Evolutionary conservation across 257 asterid species (phyloP), one percentile per base, ranked within the genome.

Genomic region (Prunella vulgaris): DNA sequence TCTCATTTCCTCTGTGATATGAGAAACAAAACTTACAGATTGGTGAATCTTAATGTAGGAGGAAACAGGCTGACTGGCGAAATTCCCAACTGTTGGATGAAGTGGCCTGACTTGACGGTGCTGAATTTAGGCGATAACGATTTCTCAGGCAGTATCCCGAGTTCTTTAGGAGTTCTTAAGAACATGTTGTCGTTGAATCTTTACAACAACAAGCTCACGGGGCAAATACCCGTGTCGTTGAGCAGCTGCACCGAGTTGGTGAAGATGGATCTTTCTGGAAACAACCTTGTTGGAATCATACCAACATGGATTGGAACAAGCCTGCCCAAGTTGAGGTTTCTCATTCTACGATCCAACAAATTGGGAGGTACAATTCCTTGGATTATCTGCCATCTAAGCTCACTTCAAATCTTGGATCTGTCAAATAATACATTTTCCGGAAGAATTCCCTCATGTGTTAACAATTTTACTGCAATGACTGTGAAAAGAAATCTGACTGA

Each of bases 81-180:
- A 64, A 56, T 78, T 24, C 85, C 81, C 0, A 57, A 74, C 33
- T 78, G 83, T 53, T 81, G 61, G 74, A 59, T 72, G 79, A 72
- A 42, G 12, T 77, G 79, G 83, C 60, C 72, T 1, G 1, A 9
- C 0, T 21, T 79, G 12, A 2, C 0, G 7, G 58, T 32, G n/a
- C 28, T 84, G 38, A 74, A 79, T 62, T 7, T 84, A 48, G 76
- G 71, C 51, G 53, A 75, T 32, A 84, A 84, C 65, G 66, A 74
- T 13, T 15, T 84, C 1, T 68, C 60, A 5, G 86, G 86, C 7
- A 64, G 61, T 6, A 79, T 84, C 15, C 81, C 84, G 20, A 51
- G 38, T 20, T 81, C 89, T 40, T 33, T 79, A 8, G 77, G 84
- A 5, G 40, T 12, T 5, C 48, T 79, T 2, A 5, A 13, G 2